Percentiles rank a stretch among this genome's conserved stretches.
phyloP scores from a whole-genome alignment of 768 basidiomycete species.

The Podaxis sp. region DNA sequence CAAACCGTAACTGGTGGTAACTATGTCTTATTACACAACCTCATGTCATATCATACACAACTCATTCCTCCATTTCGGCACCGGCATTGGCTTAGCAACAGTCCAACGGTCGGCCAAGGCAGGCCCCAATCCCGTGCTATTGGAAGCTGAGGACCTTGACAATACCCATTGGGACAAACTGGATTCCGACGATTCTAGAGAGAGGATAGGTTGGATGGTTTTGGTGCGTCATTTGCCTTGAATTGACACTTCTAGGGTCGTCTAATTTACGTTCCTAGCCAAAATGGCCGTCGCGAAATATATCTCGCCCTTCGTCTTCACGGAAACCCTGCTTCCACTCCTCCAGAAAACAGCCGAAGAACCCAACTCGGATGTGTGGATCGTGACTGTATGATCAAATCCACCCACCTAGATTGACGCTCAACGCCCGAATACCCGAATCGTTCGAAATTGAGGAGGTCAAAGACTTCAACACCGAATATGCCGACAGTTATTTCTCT shows the following conservation, averaged over 20 bases:
- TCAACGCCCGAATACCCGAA: too few relatives aligned
- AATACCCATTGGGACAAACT: conserved; percentile 45
- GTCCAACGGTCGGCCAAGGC: not conserved
- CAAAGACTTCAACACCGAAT: not conserved
- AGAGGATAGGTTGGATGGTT: too few relatives aligned
- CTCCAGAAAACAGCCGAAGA: conserved; percentile 19
- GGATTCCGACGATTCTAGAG: conserved; percentile 41
- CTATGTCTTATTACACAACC: not conserved
- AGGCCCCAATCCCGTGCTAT: conserved; percentile 25
- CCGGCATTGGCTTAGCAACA: conserved; percentile 5
- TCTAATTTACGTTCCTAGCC: not conserved
- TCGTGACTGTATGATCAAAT: conserved; percentile 17
- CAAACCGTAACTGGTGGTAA: conserved; percentile 5
- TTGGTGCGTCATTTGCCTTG: too few relatives aligned
- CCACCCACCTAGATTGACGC: not conserved
- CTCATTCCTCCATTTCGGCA: not conserved
- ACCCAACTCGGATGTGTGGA: conserved; percentile 17
- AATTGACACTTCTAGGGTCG: too few relatives aligned
- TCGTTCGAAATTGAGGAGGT: not conserved
- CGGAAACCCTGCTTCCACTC: conserved; percentile 21
- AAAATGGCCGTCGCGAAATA: conserved; percentile 13
- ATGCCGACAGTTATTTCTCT: not conserved
- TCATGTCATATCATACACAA: too few relatives aligned
- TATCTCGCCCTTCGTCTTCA: conserved; percentile 21
- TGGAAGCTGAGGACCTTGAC: conserved; percentile 37